Evolutionary conservation across 805 yeast genomes (phyloP), one percentile per base, ranked within the genome.

Genomic region (Starmerella potacharoeniae): DNA sequence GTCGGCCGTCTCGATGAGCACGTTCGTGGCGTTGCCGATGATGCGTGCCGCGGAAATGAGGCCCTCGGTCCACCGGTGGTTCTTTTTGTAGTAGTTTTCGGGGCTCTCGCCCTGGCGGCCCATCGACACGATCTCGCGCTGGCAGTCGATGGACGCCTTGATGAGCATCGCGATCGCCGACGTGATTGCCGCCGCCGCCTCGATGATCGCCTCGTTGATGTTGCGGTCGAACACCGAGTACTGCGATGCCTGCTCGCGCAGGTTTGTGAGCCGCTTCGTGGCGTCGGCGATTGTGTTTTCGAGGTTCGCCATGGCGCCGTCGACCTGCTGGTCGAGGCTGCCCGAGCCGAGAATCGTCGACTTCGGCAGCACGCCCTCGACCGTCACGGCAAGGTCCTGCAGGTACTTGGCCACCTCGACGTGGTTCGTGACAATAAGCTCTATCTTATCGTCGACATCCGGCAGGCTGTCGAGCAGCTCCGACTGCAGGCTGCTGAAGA

Each of bases 41-140:
- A 91, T 82, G 63, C 84, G 83, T 1, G 95, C 87, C 16, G 96
- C 96, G 57, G 95, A 84, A 34, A 88, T 82, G 55, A 88, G 79
- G 28, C 96, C 96, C 69, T 89, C 95, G 0, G 96, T 86, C 96
- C 96, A 88, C 63, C 91, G 77, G 68, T 82, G 88, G 68, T 88
- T 85, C 69, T 86, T 87, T 67, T 83, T 85, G 71, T 89, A 89
- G 68, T 83, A 88, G 46, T 84, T 85, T 13, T 88, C 79, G 55
- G 80, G 75, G 1, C 86, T 74, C 48, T 77, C 80, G 0, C 80
- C 68, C 3, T 91, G 91, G 56, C 77, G 75, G 44, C 86, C 87
- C 56, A 77, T 78, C 54, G 80, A 77, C 6, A 83, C 91, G 65
- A 88, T 87, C 69, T 88, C 96, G 55, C 78, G 71, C 68, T 88